Evolutionary conservation across 2,329 filamentous ascomycete species (phyloP), one percentile per base, ranked within the genome.

Genomic region (Talaromyces verruculosus): DNA sequence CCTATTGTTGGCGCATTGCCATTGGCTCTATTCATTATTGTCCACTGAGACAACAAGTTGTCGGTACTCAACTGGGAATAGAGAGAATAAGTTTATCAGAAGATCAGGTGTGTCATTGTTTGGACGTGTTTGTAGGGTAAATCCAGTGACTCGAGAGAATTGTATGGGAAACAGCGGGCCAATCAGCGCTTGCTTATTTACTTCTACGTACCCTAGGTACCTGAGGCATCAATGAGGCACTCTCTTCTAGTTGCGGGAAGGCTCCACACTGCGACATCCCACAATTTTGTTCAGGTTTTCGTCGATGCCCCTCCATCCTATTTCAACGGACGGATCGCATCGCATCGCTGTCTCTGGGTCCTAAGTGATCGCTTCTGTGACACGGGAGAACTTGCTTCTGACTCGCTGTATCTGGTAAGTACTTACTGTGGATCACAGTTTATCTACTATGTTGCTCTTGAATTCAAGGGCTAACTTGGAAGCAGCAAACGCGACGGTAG

Each of bases 201-300:
- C 25, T 51, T 47, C 11, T 15, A 6, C n/a, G 28, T 30, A 60
- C 17, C 35, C 41, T 63, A 25, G 41, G 22, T 63, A 51, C 66
- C 66, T 65, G 63, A 65, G 45, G 47, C 47, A 60, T 45, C 57
- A 45, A 39, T 57, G n/a, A 57, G 33, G 53, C 22, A 60, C n/a
- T 43, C 37, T 28, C 49, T 45, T 22, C 3, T 37, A 37, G 37
- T 19, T 39, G 49, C 63, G 57, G 65, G 55, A 61, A 63, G 57
- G 63, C 63, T 64, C 61, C 66, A 63, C 65, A 58, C 57, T 11
- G 13, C 63, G 64, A 53, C 63, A 67, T 67, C 66, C 66, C 66
- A 67, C 66, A 67, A 67, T 65, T 65, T 49, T 33, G 55, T 41
- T 62, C 63, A 64, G 51, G 66, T 65, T 65, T 63, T 64, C 63